A percentile compares a stretch with the other conserved stretches of the same genome.
These are phyloP conservation scores for Amesomyces nigricolor DNA, from an alignment of 2,329 filamentous ascomycete species.

Conservation along the genomic window DNA sequence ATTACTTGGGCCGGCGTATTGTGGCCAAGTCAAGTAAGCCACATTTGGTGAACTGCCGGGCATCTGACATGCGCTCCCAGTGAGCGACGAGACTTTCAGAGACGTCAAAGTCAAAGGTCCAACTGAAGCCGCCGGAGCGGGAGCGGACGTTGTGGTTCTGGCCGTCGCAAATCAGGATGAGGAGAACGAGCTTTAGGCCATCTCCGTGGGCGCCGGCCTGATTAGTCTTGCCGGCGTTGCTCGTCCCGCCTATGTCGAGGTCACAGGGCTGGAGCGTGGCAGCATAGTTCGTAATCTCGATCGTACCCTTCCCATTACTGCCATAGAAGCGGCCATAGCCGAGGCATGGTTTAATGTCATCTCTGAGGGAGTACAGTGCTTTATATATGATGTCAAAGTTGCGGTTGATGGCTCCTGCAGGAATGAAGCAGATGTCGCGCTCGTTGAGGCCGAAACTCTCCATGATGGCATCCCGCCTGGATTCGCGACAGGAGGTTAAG, in stretches of 20 bases:
- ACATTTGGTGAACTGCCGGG: background rate
- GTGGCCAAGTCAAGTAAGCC: slow-evolving; percentile 16
- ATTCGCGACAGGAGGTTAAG: background rate
- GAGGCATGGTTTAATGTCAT: slow-evolving; percentile 20
- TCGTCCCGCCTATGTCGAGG: slow-evolving; percentile 29
- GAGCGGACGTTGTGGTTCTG: slow-evolving; percentile 29
- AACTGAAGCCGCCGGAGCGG: slow-evolving; percentile 26
- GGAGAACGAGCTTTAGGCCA: slow-evolving; percentile 28
- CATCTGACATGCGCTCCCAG: slow-evolving; percentile 7
- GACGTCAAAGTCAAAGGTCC: slow-evolving; percentile 31
- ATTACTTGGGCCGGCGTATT: slow-evolving; percentile 5
- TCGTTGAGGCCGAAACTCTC: slow-evolving; percentile 24
- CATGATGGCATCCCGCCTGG: slow-evolving; percentile 31
- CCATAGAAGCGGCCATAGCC: slow-evolving; percentile 31
- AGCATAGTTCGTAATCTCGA: slow-evolving; percentile 30
- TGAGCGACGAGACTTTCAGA: slow-evolving; percentile 22
- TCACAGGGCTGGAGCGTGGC: slow-evolving; percentile 30
- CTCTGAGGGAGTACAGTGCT: slow-evolving; percentile 7
- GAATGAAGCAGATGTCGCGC: slow-evolving; percentile 23
- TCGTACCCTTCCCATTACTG: slow-evolving; percentile 23
- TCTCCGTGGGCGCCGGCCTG: slow-evolving; percentile 31
- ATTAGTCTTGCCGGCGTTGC: slow-evolving; percentile 20
- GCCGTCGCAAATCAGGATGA: slow-evolving; percentile 27
- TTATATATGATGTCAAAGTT: slow-evolving; percentile 29
- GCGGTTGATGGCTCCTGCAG: slow-evolving; percentile 3